Conservation (phyloP, 2,329 filamentous ascomycete genomes). For the Neofusicoccum cordaticola region DNA sequence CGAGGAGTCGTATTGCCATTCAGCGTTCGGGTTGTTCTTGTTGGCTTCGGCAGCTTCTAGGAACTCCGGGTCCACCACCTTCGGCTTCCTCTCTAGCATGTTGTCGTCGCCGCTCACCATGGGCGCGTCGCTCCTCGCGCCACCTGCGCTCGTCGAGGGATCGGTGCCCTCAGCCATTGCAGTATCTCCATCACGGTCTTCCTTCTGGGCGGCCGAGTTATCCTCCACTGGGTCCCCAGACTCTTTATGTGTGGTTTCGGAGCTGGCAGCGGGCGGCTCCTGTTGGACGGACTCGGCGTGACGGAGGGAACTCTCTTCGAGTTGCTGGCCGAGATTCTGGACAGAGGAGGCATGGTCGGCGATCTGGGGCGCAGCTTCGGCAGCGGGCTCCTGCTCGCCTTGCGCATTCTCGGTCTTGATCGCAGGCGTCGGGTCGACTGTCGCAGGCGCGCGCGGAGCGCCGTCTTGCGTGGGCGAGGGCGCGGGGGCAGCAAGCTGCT, state of each 20-base stretch:
- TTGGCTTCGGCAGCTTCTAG: conserved; percentile 44
- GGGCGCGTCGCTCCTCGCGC: background rate
- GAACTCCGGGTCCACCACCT: conserved; percentile 40
- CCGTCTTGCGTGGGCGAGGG: background rate
- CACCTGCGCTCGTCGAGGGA: background rate
- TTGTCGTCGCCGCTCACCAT: background rate
- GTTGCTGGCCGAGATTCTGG: conserved; percentile 22
- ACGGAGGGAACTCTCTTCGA: conserved; percentile 35
- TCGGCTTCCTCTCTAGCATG: conserved; percentile 17
- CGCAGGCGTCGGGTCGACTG: background rate
- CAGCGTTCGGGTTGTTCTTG: conserved; percentile 57
- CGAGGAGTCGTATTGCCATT: conserved; percentile 74
- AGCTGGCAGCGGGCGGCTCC: conserved; percentile 20
- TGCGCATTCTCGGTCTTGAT: background rate
- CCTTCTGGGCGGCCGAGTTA: conserved; percentile 8
- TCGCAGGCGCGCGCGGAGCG: conserved; percentile 20
- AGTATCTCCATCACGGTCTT: background rate
- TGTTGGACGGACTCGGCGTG: conserved; percentile 31
- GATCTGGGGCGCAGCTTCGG: background rate
- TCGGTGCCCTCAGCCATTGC: background rate
- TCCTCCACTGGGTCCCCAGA: background rate
- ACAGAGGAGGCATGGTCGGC: background rate
- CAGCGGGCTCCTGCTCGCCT: background rate
- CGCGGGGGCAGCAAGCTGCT: background rate
- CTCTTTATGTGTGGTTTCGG: background rate